phyloP scores from a whole-genome alignment of 2,329 filamentous ascomycete species.

The Tolypocladium pustulatum region DNA sequence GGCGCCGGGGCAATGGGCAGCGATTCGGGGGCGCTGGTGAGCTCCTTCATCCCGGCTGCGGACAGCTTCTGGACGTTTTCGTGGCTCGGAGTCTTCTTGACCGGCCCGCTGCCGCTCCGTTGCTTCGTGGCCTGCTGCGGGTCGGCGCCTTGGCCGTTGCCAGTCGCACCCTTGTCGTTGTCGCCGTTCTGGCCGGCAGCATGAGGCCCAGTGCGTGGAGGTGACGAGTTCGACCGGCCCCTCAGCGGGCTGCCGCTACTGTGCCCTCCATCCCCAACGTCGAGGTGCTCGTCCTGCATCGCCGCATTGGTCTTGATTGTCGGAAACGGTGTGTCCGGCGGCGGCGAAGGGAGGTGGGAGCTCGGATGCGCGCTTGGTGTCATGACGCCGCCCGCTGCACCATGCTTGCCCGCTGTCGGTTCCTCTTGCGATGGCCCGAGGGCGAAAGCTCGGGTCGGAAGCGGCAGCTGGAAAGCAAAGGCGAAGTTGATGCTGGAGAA shows the following conservation, averaged over 20 bases:
- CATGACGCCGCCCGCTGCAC: conserved; percentile 8
- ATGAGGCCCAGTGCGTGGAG: neutral
- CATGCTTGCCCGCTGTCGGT: neutral
- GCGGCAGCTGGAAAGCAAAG: neutral
- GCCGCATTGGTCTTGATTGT: neutral
- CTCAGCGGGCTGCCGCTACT: neutral
- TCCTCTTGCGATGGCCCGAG: neutral
- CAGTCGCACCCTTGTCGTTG: neutral
- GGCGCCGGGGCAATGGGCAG: conserved; percentile 39
- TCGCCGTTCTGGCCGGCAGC: neutral
- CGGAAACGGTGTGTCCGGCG: neutral
- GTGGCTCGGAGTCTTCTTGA: conserved; percentile 20
- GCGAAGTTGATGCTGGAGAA: neutral
- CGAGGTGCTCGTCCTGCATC: neutral
- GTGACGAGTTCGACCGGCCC: neutral
- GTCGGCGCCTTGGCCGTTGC: neutral
- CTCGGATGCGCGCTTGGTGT: conserved; percentile 12
- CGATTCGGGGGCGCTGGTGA: conserved; percentile 46
- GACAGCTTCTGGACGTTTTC: conserved; percentile 44
- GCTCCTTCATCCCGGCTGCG: conserved; percentile 46
- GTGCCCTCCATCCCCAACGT: neutral
- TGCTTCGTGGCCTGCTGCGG: conserved; percentile 6
- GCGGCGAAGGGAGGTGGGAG: conserved; percentile 6
- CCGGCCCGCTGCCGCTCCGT: conserved; percentile 18
- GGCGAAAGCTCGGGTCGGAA: neutral